These are phyloP conservation scores for Plasmodium vivax DNA, from an alignment of 169 alveolate species.

Conservation along the genomic window DNA sequence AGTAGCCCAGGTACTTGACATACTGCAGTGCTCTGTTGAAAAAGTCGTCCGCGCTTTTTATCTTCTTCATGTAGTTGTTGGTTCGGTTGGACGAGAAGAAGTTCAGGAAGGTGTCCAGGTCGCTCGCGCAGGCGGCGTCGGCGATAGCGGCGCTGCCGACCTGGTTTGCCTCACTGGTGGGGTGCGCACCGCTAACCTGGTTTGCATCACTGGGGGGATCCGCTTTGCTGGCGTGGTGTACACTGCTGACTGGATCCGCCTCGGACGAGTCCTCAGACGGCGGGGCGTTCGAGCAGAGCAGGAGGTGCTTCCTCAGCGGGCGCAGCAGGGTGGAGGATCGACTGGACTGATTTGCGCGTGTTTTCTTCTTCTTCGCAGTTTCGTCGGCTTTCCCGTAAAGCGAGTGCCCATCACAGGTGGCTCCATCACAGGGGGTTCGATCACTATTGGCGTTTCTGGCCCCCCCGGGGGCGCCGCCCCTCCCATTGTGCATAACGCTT, in stretches of 20 bases:
- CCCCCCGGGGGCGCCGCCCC: too few species aligned
- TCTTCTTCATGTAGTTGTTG: constrained; percentile 17
- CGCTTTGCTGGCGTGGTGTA: not conserved
- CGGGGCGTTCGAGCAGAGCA: not conserved
- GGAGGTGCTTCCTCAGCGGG: not conserved
- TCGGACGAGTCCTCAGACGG: not conserved
- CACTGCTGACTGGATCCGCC: too few species aligned
- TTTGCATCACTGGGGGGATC: not conserved
- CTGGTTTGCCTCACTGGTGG: not conserved
- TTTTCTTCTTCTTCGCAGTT: not conserved
- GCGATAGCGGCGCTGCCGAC: too few species aligned
- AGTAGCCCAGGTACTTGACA: constrained; percentile 34
- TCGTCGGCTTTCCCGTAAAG: not conserved
- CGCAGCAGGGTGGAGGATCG: not conserved
- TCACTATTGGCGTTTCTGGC: not conserved
- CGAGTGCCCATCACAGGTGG: not conserved
- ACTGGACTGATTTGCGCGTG: not conserved
- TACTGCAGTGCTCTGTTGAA: not conserved
- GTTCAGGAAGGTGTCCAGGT: not conserved
- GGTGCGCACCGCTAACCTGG: not conserved
- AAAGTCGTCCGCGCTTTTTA: constrained; percentile 20
- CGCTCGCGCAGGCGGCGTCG: not conserved
- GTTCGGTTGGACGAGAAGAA: not conserved
- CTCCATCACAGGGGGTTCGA: too few species aligned
- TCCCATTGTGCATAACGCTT: not conserved